Evolutionary conservation across 208 protist genomes (phyloP).

Genomic region (Leishmania turanica): DNA sequence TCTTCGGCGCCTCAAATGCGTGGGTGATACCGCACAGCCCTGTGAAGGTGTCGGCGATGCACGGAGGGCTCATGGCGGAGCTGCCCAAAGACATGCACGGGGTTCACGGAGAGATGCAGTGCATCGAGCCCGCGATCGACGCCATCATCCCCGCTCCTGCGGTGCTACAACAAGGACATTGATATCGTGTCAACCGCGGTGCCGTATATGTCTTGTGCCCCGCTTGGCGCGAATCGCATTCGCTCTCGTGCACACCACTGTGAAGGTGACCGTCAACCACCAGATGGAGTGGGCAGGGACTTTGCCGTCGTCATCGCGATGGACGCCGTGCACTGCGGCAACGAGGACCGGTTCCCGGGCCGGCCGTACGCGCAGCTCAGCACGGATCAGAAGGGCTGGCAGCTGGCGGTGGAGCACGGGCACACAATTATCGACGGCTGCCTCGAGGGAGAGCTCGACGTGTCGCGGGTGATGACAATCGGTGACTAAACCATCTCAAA

Average conservation of each 20-base stretch:
- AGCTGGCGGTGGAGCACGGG: slow-evolving; percentile 27
- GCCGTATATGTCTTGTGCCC: slow-evolving; percentile 24
- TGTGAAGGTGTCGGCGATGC: slow-evolving; percentile 21
- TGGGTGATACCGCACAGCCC: slow-evolving; percentile 31
- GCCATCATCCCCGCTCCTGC: slow-evolving; percentile 33
- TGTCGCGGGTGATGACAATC: slow-evolving; percentile 14
- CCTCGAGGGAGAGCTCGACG: slow-evolving; percentile 15
- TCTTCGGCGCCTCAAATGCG: slow-evolving; percentile 26
- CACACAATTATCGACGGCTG: slow-evolving; percentile 28
- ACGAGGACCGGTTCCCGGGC: slow-evolving; percentile 30
- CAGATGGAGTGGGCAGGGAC: slow-evolving; percentile 28
- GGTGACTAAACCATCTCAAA: slow-evolving; percentile 25
- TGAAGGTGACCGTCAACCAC: slow-evolving; percentile 16
- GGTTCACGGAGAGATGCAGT: slow-evolving; percentile 34
- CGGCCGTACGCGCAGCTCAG: slow-evolving; percentile 22
- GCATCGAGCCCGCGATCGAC: slow-evolving; percentile 34
- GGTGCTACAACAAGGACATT: slow-evolving; percentile 26
- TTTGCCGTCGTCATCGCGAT: slow-evolving; percentile 36
- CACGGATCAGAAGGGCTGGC: slow-evolving; percentile 23
- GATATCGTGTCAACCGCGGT: slow-evolving; percentile 33
- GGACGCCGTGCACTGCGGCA: slow-evolving; percentile 33
- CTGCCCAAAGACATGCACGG: slow-evolving; percentile 22
- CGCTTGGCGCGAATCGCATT: slow-evolving; percentile 24
- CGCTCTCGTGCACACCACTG: slow-evolving; percentile 15
- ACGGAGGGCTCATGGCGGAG: slow-evolving; percentile 17